Base-by-base conservation (phyloP, 1,139 yeast species). In the Candida neerlandica region DNA sequence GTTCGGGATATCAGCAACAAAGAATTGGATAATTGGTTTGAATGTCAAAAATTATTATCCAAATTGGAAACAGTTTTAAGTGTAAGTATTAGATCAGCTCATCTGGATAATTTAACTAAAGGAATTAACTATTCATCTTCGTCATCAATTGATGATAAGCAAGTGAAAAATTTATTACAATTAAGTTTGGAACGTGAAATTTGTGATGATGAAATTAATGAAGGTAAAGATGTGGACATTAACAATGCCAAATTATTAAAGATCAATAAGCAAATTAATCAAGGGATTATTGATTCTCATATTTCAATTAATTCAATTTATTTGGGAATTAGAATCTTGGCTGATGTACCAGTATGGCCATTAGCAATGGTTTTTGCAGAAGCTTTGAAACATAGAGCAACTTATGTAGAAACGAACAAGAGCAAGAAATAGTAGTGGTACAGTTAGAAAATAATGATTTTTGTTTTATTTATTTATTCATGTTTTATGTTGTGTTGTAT, bases 301-400 rank as follows among this genome's bases (percentile, higher is more conserved):
- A 68, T 86, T 37, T 80, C 88, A 7, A 71, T 78, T 26, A 78
- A 83, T 58, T 77, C 83, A 27, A 66, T 86, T 45, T 82, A 84
- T 52, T 66, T 86, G 48, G 94, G 94, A 27, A 86, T 86, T 12
- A 71, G 90, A 54, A 82, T 86, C 30, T 72, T 87, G 48, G 89
- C 90, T 1, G 91, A 86, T 69, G 90, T 91, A 0, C 92, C 94
- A 1, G 85, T 86, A 14, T 86, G 94, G 94, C 92, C 94, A 1
- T 77, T 85, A 48, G 88, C 90, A 1, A 71, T 86, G 65, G 79
- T 85, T 15, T 85, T 86, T 67, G 91, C 91, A 0, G 91, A 85
- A 61, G 90, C 89, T 4, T 72, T 86, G 59, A 85, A 85, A 62
- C 78, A 84, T 37, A 78, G 91, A 61, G 89, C 89, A 7, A 75